These are phyloP conservation scores for Nyssa sinensis DNA, from an alignment of 148 eudicot genomes.

Conservation along the genomic window DNA sequence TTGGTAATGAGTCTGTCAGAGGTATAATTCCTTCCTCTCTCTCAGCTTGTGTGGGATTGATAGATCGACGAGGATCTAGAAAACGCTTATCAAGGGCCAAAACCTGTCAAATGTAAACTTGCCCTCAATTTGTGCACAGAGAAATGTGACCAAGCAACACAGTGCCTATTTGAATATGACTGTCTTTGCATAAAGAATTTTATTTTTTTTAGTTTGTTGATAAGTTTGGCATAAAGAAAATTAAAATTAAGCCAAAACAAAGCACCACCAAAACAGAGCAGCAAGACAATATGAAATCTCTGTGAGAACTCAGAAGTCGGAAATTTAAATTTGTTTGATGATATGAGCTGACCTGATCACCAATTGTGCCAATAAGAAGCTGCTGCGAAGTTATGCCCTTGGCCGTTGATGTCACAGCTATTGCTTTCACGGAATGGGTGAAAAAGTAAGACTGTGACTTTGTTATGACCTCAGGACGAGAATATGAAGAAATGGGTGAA, in stretches of 20 bases:
- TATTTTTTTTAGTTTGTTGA: no score
- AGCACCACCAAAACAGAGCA: not conserved
- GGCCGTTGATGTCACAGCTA: constrained; percentile 85
- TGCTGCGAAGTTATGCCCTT: constrained; percentile 97
- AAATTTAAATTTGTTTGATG: not conserved
- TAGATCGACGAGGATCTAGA: constrained; percentile 89
- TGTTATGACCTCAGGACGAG: constrained; percentile 85
- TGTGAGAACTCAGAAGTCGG: not conserved
- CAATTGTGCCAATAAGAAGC: constrained; percentile 89
- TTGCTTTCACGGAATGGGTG: constrained; percentile 81
- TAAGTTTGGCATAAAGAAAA: no score
- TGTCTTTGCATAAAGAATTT: not conserved
- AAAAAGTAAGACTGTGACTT: constrained; percentile 92
- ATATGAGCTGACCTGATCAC: constrained; percentile 76
- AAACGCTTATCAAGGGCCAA: constrained; percentile 98
- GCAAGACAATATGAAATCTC: not conserved
- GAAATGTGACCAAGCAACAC: constrained; percentile 1
- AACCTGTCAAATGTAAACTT: constrained; percentile 49
- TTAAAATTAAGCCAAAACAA: no score
- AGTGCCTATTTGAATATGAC: not conserved
- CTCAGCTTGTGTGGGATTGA: constrained; percentile 89
- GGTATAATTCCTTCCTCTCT: constrained; percentile 96
- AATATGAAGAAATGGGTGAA: constrained; percentile 86
- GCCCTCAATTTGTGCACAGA: not conserved
- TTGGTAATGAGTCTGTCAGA: constrained; percentile 88